These are phyloP conservation scores for Hypoxylon sp. DNA, from an alignment of 2,329 filamentous ascomycete species.

Conservation along the genomic window DNA sequence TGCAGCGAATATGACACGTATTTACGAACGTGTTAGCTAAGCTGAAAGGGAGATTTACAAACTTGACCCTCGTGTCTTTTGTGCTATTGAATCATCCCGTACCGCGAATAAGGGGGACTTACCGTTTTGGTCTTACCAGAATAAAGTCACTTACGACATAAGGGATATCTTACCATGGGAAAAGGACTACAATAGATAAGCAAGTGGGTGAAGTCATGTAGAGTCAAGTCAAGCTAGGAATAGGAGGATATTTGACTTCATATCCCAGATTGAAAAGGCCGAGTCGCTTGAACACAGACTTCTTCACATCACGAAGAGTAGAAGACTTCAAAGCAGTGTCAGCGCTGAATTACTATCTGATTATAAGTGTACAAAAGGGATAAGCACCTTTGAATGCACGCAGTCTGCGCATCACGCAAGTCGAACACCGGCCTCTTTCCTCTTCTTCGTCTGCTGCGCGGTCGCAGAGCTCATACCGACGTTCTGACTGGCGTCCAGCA, in stretches of 20 bases:
- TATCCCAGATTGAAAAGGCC: constrained; percentile 5
- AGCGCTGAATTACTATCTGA: constrained; percentile 51
- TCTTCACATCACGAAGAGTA: constrained; percentile 23
- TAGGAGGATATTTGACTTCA: constrained; percentile 29
- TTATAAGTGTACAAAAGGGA: constrained; percentile 51
- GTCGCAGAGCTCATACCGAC: constrained; percentile 74
- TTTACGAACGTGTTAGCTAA: too few species aligned
- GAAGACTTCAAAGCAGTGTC: constrained; percentile 50
- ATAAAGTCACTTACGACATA: background rate
- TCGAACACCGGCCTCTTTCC: constrained; percentile 75
- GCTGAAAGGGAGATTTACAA: background rate
- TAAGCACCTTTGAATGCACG: constrained; percentile 54
- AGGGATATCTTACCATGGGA: background rate
- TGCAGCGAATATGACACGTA: too few species aligned
- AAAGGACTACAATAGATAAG: background rate
- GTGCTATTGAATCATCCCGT: background rate
- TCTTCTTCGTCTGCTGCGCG: constrained; percentile 75
- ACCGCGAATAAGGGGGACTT: background rate
- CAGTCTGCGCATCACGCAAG: constrained; percentile 61
- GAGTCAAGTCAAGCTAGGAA: constrained; percentile 14
- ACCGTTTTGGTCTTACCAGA: background rate
- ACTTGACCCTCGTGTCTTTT: background rate
- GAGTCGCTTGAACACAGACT: constrained; percentile 11
- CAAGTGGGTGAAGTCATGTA: background rate
- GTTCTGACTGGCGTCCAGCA: constrained; percentile 75